Evolutionary conservation across 352 stramenopile genomes (phyloP).

Genomic region (Phytophthora boehmeriae): DNA sequence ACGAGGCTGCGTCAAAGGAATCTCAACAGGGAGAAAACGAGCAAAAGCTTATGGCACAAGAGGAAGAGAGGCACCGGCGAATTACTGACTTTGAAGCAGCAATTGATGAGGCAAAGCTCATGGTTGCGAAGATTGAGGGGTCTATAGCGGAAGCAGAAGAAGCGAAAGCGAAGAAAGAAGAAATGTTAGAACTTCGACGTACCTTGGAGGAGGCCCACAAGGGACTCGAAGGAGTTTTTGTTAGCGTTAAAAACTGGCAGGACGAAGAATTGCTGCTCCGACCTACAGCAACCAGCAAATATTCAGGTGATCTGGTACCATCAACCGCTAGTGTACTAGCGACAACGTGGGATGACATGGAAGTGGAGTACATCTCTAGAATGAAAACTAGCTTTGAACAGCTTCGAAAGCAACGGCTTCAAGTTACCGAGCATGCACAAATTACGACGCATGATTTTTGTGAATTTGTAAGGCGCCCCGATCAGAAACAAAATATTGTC

Average conservation of each 20-base stretch:
- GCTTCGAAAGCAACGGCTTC: constrained; percentile 42
- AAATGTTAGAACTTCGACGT: constrained; percentile 54
- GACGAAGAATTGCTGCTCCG: constrained; percentile 20
- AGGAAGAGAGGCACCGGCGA: constrained; percentile 46
- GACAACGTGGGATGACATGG: constrained; percentile 61
- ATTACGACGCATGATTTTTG: constrained; percentile 55
- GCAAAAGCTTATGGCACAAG: constrained; percentile 28
- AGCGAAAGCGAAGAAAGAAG: constrained; percentile 81
- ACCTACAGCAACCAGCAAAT: constrained; percentile 14
- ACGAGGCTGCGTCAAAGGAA: constrained; percentile 16
- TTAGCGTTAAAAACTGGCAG: constrained; percentile 25
- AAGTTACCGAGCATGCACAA: constrained; percentile 32
- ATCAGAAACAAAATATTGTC: constrained; percentile 71
- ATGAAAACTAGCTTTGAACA: constrained; percentile 55
- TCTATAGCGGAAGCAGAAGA: constrained; percentile 66
- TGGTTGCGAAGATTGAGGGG: constrained; percentile 39
- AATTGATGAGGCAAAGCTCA: constrained; percentile 46
- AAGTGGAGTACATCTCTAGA: constrained; percentile 51
- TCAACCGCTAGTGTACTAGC: constrained; percentile 37
- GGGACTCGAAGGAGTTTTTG: constrained; percentile 35
- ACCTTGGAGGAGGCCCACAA: constrained; percentile 44
- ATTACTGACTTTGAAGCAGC: constrained; percentile 40
- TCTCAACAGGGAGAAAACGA: constrained; percentile 37
- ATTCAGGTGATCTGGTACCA: constrained; percentile 44
- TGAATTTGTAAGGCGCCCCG: constrained; percentile 57